Base-by-base conservation (phyloP, 768 basidiomycete species). In the Lenzites betulinus region DNA sequence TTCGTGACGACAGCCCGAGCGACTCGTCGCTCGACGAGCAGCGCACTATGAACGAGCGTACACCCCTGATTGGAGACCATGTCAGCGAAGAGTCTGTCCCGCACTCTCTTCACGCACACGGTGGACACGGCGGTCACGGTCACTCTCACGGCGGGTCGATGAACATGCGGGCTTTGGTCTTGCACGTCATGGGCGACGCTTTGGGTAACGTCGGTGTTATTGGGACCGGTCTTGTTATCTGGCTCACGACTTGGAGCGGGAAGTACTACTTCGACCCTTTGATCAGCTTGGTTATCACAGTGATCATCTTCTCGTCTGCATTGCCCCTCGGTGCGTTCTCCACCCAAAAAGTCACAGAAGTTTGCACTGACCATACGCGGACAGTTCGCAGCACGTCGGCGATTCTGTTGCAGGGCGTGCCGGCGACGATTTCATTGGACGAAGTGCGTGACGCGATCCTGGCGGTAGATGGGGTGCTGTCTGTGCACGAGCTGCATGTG, bases 171-270 rank as follows among this genome's bases (percentile, higher is more conserved):
- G 97, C 95, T 30, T 81, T 99, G 1, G 79, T 98, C 33, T 76
- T 99, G 28, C 97, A 99, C 73, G 97, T 98, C 39, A 74, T 99
- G 46, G 96, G 96, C 35, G 96, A 99, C 77, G 96, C 96, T 56
- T 83, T 99, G 25, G 97, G 97, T 51, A 98, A 99, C 73, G 92
- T 98, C 62, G 97, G 97, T 53, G 97, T 99, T 63, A 97, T 99
- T 60, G 87, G 89, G 36, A 93, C 95, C 4, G 97, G 97, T 58
- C 83, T 98, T 12, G 79, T 98, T 70, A 97, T 99, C 70, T 95
- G 93, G 95, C 82, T 91, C 59, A 88, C 90, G 1, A 77, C 84
- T 25, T 95, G 92, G 87, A 75, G 77, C 66, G 95, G 84, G 82
- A 93, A 90, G 71, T 91, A 86, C 69, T 97, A 95, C 77, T 94